Evolutionary conservation across 1,139 yeast genomes (phyloP).

Genomic region (Nakaseomyces sp.): DNA sequence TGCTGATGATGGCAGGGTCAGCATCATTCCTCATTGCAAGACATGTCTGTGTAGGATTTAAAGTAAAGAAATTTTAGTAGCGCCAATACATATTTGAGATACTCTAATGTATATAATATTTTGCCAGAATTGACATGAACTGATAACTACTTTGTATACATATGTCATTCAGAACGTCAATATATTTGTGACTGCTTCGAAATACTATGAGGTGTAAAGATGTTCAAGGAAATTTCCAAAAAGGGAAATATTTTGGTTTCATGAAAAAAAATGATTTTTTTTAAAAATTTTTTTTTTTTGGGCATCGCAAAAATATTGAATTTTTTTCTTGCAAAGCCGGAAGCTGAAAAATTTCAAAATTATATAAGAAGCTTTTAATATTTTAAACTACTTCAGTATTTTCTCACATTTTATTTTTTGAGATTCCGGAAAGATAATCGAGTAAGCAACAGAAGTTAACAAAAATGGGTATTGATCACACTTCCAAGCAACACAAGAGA

Average conservation of each 20-base stretch:
- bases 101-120: no score
- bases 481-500: conserved; percentile 92
- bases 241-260: not conserved
- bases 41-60: conserved; percentile 33
- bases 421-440: not conserved
- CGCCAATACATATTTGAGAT: no score
- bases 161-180: no score
- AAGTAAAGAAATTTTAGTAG: conserved; percentile 16
- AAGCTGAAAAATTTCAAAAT: not conserved
- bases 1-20: conserved; percentile 24
- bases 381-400: no score
- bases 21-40: conserved; percentile 30
- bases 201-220: not conserved
- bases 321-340: not conserved
- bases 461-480: conserved; percentile 95
- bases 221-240: not conserved
- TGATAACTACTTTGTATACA: no score
- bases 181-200: not conserved
- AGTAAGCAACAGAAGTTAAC: conserved; percentile 5
- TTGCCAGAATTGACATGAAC: no score
- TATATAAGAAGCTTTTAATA: not conserved
- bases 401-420: no score
- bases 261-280: not conserved
- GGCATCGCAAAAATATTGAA: not conserved
- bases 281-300: not conserved